Percentiles rank a stretch among this genome's conserved stretches.
These are phyloP conservation scores for Paramecium bursaria DNA, from an alignment of 73 alveolate genomes.

Conservation along the genomic window DNA sequence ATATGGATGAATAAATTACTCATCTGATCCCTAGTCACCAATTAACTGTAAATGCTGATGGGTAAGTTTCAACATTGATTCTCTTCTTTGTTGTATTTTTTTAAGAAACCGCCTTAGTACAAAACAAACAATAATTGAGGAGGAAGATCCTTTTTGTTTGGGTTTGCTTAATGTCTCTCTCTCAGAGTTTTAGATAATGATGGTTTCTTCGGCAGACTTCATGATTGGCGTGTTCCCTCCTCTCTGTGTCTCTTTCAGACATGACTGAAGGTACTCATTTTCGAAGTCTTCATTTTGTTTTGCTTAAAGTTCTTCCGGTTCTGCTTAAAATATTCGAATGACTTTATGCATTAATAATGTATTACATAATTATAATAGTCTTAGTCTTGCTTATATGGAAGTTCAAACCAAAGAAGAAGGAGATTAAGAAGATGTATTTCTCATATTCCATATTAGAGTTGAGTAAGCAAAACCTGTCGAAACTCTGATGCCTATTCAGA, in stretches of 20 bases:
- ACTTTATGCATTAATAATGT: no score
- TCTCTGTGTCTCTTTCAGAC: background rate
- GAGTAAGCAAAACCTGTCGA: no score
- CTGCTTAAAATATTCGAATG: no score
- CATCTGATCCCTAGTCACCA: slow-evolving; percentile 41
- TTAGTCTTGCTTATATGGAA: no score
- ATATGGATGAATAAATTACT: background rate
- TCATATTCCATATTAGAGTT: no score
- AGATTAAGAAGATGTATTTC: no score
- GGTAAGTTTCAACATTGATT: background rate
- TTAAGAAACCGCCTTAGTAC: slow-evolving; percentile 7
- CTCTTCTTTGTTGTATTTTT: background rate
- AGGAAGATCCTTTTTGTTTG: background rate
- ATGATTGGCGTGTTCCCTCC: background rate
- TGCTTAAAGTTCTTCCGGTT: slow-evolving; percentile 24
- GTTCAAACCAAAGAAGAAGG: no score
- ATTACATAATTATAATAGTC: no score
- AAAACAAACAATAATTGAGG: background rate
- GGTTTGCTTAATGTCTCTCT: background rate
- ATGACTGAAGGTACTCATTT: background rate
- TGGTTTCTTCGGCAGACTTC: background rate
- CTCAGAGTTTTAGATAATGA: background rate
- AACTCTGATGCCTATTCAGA: slow-evolving; percentile 19
- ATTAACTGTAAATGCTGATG: background rate
- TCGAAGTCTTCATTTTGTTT: slow-evolving; percentile 40